phyloP scores from a whole-genome alignment of 305 asterid genomes.

The Fraxinus velutina region DNA sequence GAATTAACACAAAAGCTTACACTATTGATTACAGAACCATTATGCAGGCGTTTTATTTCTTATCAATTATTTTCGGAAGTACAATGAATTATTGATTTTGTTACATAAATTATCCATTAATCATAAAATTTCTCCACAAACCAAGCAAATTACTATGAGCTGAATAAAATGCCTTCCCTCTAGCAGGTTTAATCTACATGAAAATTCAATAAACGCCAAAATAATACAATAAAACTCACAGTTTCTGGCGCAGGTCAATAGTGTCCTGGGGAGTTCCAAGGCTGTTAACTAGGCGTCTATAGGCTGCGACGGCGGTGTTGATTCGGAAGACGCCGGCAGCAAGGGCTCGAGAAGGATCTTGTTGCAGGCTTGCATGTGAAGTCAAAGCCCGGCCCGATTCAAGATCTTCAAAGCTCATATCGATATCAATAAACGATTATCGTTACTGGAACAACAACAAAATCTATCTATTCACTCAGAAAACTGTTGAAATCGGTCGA shows the following conservation, averaged over 20 bases:
- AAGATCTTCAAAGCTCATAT: constrained; percentile 36
- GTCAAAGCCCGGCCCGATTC: constrained; percentile 27
- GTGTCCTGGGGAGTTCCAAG: constrained; percentile 33
- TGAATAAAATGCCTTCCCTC: not conserved
- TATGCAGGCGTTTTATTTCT: not conserved
- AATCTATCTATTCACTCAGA: not conserved
- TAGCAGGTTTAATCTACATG: not conserved
- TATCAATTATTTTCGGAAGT: not conserved
- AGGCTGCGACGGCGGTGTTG: constrained; percentile 31
- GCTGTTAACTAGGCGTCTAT: constrained; percentile 28
- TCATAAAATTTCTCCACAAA: not conserved
- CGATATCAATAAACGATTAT: not conserved
- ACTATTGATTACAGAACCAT: not conserved
- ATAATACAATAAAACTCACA: constrained; percentile 22
- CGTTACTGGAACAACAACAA: not conserved
- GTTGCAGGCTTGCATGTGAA: constrained; percentile 14
- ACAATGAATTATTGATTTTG: not conserved
- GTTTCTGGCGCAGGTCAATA: constrained; percentile 30
- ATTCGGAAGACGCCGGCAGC: constrained; percentile 32
- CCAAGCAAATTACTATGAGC: not conserved
- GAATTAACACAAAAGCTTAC: not conserved
- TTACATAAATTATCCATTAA: not conserved
- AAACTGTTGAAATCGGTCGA: not conserved
- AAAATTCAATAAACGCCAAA: not conserved
- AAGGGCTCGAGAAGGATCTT: constrained; percentile 28